Evolutionary conservation across 257 asterid species (phyloP), one percentile per base, ranked within the genome.

Genomic region (Ehretia macrophylla): DNA sequence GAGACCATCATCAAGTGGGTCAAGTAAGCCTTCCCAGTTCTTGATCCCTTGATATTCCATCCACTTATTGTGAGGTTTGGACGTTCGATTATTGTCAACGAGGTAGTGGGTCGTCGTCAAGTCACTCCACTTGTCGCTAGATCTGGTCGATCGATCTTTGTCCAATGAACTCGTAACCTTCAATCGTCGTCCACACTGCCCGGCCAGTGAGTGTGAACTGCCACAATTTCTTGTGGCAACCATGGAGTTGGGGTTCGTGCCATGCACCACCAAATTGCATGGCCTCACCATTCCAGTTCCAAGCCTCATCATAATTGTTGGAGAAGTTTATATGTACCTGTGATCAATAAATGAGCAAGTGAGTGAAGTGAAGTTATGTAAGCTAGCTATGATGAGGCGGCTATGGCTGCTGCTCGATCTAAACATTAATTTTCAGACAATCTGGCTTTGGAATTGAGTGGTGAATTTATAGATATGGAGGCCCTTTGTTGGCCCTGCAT

Each of bases 1-100:
- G 20, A 92, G 86, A 56, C 67, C 78, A 35, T 88, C 86, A 37
- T 92, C 93, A 0, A 92, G 90, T 0, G 97, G 98, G 65, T 92
- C 95, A 14, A 91, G 88, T 49, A 91, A 51, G 4, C 98, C 98
- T 19, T 91, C 95, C 98, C 98, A 91, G 35, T 88, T 81, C 83
- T 82, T 79, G 84, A 85, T 67, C 56, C 98, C 96, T 56, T 91
- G 98, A 16, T 81, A 76, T 37, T 91, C 98, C 85, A 53, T 80
- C 98, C 98, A 91, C 18, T 75, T 75, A 4, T 87, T 80, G 1
- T 73, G 52, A n/a, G 80, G 69, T 50, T 70, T 76, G 48, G 49
- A 50, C 4, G 17, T 53, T 32, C 54, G 57, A n/a, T n/a, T n/a
- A 17, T 48, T 53, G n/a, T 67, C 67, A n/a, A n/a, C n/a, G n/a